A percentile compares a stretch with the other conserved stretches of the same genome.
Evolutionary conservation across 2,329 filamentous ascomycete species (phyloP).

Genomic region (Aureobasidium sp.): DNA sequence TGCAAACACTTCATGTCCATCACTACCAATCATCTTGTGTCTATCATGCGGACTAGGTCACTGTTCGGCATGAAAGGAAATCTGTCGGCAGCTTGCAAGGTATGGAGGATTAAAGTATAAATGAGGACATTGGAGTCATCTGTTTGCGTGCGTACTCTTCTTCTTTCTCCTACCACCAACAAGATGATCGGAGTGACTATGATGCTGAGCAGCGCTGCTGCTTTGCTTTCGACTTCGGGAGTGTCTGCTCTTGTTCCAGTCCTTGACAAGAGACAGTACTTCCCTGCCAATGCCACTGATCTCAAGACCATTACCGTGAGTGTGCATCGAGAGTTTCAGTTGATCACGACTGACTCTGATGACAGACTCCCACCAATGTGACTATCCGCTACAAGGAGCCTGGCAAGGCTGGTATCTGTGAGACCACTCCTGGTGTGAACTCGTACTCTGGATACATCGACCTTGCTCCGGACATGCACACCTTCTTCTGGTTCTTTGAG

Average conservation of each 20-base stretch:
- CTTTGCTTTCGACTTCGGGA: neutral
- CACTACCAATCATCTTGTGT: constrained; percentile 11
- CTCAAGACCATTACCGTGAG: constrained; percentile 45
- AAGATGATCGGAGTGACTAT: constrained; percentile 8
- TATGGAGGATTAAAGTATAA: constrained; percentile 13
- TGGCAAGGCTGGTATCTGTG: constrained; percentile 51
- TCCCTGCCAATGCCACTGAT: constrained; percentile 45
- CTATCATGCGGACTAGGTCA: neutral
- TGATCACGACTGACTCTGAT: neutral
- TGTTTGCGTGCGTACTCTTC: neutral
- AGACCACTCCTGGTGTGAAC: constrained; percentile 58
- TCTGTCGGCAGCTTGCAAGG: neutral
- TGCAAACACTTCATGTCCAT: neutral
- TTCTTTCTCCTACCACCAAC: neutral
- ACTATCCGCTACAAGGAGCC: constrained; percentile 60
- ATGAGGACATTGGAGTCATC: neutral
- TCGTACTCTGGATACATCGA: constrained; percentile 51
- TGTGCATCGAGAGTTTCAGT: neutral
- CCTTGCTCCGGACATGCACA: constrained; percentile 37
- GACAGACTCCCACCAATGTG: constrained; percentile 43
- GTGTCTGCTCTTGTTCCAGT: constrained; percentile 10
- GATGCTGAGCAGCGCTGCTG: constrained; percentile 7
- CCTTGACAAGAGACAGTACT: constrained; percentile 17
- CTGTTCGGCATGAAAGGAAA: neutral
- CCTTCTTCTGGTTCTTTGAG: constrained; percentile 73